These are phyloP conservation scores for Cavenderia fasciculata DNA, from an alignment of 78 protist species.

Conservation along the genomic window DNA sequence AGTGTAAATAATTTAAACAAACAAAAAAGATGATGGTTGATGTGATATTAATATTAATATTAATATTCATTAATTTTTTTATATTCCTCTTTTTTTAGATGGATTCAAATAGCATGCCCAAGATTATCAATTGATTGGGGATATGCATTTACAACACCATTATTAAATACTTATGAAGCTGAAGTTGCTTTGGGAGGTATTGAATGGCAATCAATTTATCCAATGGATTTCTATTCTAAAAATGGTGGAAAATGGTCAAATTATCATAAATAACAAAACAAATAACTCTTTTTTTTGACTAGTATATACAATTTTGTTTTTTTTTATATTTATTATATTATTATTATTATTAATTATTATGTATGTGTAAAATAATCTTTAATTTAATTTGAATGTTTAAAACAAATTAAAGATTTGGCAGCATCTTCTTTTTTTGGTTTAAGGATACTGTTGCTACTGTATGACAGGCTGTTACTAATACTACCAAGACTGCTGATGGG, in stretches of 20 bases:
- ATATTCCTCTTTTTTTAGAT: neutral
- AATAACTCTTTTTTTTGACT: neutral
- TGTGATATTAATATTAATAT: too few species aligned
- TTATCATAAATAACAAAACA: conserved; percentile 40
- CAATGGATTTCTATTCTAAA: conserved; percentile 95
- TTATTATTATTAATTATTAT: too few species aligned
- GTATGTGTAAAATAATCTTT: too few species aligned
- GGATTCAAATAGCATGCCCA: conserved; percentile 98
- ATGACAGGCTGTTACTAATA: too few species aligned
- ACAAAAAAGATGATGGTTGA: too few species aligned
- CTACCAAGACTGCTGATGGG: too few species aligned
- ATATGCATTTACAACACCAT: conserved; percentile 89
- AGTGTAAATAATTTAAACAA: conserved; percentile 35
- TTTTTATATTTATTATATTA: too few species aligned
- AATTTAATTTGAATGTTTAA: too few species aligned
- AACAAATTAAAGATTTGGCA: too few species aligned
- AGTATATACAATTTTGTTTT: too few species aligned
- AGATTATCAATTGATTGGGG: conserved; percentile 99
- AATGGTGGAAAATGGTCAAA: conserved; percentile 92
- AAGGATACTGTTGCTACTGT: too few species aligned
- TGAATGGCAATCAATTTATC: conserved; percentile 91
- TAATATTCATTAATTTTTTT: neutral
- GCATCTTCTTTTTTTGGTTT: too few species aligned
- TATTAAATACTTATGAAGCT: conserved; percentile 95
- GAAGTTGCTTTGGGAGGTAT: conserved; percentile 88